Percentiles rank a stretch among this genome's conserved stretches.
These are phyloP conservation scores for Hortaea sp. DNA, from an alignment of 2,329 filamentous ascomycete species.

Conservation along the genomic window DNA sequence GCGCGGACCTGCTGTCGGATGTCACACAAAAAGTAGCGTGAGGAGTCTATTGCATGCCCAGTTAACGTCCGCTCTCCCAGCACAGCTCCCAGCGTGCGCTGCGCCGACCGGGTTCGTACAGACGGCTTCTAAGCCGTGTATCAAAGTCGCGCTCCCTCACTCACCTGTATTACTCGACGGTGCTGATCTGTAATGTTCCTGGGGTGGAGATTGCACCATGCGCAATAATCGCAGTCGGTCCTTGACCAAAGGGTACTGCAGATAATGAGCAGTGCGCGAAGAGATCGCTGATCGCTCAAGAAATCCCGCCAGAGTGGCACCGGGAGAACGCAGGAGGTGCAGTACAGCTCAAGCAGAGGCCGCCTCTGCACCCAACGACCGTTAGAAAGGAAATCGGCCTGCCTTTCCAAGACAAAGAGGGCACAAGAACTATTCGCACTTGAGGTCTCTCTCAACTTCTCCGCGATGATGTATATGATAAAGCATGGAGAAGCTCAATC, in stretches of 20 bases:
- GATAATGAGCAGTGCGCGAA: background rate
- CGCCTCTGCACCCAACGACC: background rate
- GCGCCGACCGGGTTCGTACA: constrained; percentile 2
- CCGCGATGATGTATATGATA: background rate
- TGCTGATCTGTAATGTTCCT: background rate
- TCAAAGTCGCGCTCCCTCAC: background rate
- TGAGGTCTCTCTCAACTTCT: too few species aligned
- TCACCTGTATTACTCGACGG: background rate
- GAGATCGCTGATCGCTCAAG: background rate
- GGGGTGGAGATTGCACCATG: background rate
- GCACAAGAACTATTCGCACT: too few species aligned
- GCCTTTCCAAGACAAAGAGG: too few species aligned
- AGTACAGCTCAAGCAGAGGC: background rate
- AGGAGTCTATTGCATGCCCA: background rate
- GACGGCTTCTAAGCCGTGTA: background rate
- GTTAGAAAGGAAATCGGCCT: background rate
- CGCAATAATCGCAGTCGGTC: background rate
- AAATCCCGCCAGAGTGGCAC: background rate
- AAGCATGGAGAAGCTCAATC: background rate
- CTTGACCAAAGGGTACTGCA: background rate
- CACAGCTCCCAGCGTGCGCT: background rate
- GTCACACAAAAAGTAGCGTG: constrained; percentile 1
- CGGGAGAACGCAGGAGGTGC: background rate
- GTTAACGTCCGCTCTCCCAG: background rate
- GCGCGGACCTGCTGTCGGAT: background rate